These are phyloP conservation scores for Lipomyces kockii DNA, from an alignment of 805 yeast species.

Conservation along the genomic window DNA sequence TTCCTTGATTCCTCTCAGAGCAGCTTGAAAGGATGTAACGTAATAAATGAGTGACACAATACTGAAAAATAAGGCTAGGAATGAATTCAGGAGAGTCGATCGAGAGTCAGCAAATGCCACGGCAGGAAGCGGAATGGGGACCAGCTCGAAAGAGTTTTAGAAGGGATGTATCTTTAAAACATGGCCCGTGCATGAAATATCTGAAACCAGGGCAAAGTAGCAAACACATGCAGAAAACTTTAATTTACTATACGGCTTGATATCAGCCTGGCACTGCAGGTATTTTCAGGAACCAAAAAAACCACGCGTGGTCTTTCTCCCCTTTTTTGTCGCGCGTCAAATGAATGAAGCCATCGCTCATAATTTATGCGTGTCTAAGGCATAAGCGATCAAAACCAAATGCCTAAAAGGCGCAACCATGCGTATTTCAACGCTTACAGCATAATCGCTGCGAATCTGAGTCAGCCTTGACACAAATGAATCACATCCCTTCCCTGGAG, in stretches of 20 bases:
- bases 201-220: background rate
- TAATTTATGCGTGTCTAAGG: too few relatives aligned
- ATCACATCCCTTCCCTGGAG: too few relatives aligned
- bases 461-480: too few relatives aligned
- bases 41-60: background rate
- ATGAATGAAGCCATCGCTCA: background rate
- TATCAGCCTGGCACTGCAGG: background rate
- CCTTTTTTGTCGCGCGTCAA: background rate
- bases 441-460: too few relatives aligned
- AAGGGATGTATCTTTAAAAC: background rate
- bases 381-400: too few relatives aligned
- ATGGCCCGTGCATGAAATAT: background rate
- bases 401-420: too few relatives aligned
- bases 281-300: background rate
- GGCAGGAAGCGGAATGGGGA: background rate
- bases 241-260: background rate
- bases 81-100: background rate
- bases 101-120: background rate
- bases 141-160: background rate
- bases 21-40: background rate
- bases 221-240: background rate
- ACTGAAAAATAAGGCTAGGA: background rate
- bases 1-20: background rate
- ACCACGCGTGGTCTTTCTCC: background rate
- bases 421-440: too few relatives aligned